Evolutionary conservation across 331 rosid genomes (phyloP).

Genomic region (Malus hybrid): DNA sequence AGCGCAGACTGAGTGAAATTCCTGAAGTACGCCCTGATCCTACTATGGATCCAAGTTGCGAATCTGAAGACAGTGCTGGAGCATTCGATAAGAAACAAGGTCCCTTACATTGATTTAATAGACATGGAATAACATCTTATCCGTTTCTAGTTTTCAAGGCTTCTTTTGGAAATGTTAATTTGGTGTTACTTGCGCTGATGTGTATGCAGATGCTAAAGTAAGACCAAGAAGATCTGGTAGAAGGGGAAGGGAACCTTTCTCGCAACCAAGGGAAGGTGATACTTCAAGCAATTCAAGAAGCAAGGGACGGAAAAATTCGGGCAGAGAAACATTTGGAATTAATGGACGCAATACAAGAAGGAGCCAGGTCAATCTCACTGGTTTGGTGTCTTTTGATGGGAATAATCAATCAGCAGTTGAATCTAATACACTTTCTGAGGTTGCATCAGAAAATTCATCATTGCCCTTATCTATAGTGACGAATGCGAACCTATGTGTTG

Average conservation of each 20-base stretch:
- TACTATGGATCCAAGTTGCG: constrained; percentile 55
- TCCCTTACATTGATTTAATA: constrained; percentile 25
- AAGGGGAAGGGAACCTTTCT: constrained; percentile 35
- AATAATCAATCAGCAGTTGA: constrained; percentile 26
- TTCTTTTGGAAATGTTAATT: constrained; percentile 13
- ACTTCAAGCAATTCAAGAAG: constrained; percentile 27
- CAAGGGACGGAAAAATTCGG: constrained; percentile 23
- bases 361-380: constrained; percentile 21
- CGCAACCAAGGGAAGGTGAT: constrained; percentile 33
- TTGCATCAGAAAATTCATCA: constrained; percentile 34
- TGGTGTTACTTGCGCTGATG: constrained; percentile 28
- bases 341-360: constrained; percentile 18
- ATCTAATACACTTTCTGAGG: constrained; percentile 32
- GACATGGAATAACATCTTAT: constrained; percentile 7
- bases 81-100: constrained; percentile 58
- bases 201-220: constrained; percentile 52
- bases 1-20: constrained; percentile 56
- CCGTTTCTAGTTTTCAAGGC: not conserved
- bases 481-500: constrained; percentile 37
- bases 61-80: constrained; percentile 51
- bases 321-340: constrained; percentile 17
- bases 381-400: constrained; percentile 26
- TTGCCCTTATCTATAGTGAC: constrained; percentile 31
- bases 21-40: constrained; percentile 72
- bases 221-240: constrained; percentile 35